Base-by-base conservation (phyloP, 805 yeast genomes). In the Pichia membranifaciens region DNA sequence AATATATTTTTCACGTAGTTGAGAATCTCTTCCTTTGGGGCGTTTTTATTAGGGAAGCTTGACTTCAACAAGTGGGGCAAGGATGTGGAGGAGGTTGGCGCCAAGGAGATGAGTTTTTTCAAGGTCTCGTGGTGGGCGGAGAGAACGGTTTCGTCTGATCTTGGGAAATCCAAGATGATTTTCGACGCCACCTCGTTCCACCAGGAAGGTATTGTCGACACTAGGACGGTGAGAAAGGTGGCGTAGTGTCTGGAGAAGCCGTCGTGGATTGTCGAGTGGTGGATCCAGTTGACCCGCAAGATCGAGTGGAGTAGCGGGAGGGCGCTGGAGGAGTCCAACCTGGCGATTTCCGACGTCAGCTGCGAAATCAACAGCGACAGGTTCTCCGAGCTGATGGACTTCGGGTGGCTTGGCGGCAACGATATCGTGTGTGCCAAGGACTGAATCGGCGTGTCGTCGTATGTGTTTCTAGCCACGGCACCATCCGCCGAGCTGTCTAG, bases 171-270 rank as follows among this genome's bases (percentile, higher is more conserved):
- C 17, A 72, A 57, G 10, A 89, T 75, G n/a, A 91, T 65, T 49
- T 78, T 75, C 50, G 73, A 70, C 18, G 86, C 81, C n/a, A 91
- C 87, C 50, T 87, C 95, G 52, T 78, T 76, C 79, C 93, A 81
- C 87, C 95, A 91, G 63, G 82, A 87, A 7, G 98, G 98, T 51
- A 82, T 73, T 40, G 91, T 84, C 3, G 95, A 84, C 34, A 90
- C 86, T 45, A 91, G 72, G 23, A 90, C 86, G 39, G 80, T 74
- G 40, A 87, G 67, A 63, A 93, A 93, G 38, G 79, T 82, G 41
- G 83, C 74, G 64, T 85, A 89, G 41, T 72, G 68, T 42, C 71
- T 68, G 22, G 78, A 65, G 54, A 82, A 76, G 15, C 57, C 52
- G 9, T 41, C 48, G 35, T 57, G 47, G 31, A 73, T 55, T 20